A percentile compares a stretch with the other conserved stretches of the same genome.
phyloP scores from a whole-genome alignment of 495 filamentous ascomycete genomes.

The Lophiotrema nucula region DNA sequence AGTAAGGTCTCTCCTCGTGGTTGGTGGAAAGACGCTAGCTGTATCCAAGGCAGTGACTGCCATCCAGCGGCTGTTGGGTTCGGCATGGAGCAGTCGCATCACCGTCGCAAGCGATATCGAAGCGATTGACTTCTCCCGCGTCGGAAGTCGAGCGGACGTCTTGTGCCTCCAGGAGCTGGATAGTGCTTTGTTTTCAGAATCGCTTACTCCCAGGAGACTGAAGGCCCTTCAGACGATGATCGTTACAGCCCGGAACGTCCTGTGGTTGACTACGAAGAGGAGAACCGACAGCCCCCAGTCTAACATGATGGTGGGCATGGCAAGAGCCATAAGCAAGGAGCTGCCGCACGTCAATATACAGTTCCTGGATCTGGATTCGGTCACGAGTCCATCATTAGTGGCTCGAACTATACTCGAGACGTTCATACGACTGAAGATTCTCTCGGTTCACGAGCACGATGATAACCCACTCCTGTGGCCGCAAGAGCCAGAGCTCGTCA shows the following conservation, averaged over 20 bases:
- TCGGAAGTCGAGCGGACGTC: not conserved
- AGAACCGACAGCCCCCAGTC: not conserved
- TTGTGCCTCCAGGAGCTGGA: not conserved
- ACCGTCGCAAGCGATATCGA: not conserved
- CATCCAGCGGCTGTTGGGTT: not conserved
- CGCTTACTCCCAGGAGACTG: not conserved
- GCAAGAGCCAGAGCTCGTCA: not conserved
- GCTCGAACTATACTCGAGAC: not conserved
- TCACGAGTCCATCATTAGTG: not conserved
- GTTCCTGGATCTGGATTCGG: not conserved
- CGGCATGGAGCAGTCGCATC: not conserved
- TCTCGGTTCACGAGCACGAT: not conserved
- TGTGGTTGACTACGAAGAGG: not conserved
- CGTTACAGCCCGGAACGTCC: not conserved
- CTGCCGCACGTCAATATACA: not conserved
- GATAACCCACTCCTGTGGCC: not conserved
- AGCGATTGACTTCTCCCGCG: not conserved
- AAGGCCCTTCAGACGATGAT: not conserved
- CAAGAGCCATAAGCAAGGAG: not conserved
- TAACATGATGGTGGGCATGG: not conserved
- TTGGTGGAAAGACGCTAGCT: constrained; percentile 48
- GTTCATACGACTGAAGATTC: not conserved
- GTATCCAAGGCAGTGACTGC: not conserved
- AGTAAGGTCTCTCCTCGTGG: constrained; percentile 54
- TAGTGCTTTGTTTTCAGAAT: not conserved